A percentile compares a stretch with the other conserved stretches of the same genome.
phyloP scores from a whole-genome alignment of 148 eudicot genomes.

The Arbutus unedo region DNA sequence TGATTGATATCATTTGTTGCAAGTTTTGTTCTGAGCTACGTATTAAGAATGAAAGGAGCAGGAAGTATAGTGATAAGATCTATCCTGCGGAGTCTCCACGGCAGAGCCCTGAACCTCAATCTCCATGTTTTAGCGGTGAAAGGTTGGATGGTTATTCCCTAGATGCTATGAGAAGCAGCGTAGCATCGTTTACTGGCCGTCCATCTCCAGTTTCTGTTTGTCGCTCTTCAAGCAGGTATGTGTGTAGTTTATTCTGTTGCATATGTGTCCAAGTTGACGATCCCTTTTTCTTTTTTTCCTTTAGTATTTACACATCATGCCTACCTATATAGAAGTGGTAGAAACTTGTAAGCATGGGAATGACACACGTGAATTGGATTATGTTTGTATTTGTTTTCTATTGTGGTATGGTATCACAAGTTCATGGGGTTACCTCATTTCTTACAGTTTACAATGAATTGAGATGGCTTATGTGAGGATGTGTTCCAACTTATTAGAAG shows the following conservation, averaged over 20 bases:
- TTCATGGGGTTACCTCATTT: not conserved
- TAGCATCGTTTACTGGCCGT: constrained; percentile 28
- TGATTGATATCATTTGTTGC: constrained; percentile 50
- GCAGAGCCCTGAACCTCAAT: constrained; percentile 62
- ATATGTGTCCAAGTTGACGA: too few species aligned
- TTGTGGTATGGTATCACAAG: not conserved
- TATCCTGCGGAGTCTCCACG: constrained; percentile 79
- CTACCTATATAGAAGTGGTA: not conserved
- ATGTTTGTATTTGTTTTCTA: not conserved
- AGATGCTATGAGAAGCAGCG: constrained; percentile 25
- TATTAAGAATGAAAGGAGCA: constrained; percentile 26
- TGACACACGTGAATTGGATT: not conserved
- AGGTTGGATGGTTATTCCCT: constrained; percentile 38
- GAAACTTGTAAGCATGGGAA: not conserved
- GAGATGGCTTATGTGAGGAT: not conserved
- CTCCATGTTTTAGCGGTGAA: constrained; percentile 46
- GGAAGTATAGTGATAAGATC: constrained; percentile 57
- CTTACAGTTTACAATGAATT: not conserved
- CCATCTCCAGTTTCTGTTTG: constrained; percentile 42
- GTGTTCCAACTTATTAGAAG: constrained; percentile 5
- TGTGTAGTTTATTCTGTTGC: not conserved
- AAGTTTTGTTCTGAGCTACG: constrained; percentile 48
- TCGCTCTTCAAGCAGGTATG: constrained; percentile 59
- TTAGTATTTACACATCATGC: not conserved
- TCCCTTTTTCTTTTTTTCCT: too few species aligned